Base-by-base conservation (phyloP, 805 yeast genomes). In the Priceomyces castillae region DNA sequence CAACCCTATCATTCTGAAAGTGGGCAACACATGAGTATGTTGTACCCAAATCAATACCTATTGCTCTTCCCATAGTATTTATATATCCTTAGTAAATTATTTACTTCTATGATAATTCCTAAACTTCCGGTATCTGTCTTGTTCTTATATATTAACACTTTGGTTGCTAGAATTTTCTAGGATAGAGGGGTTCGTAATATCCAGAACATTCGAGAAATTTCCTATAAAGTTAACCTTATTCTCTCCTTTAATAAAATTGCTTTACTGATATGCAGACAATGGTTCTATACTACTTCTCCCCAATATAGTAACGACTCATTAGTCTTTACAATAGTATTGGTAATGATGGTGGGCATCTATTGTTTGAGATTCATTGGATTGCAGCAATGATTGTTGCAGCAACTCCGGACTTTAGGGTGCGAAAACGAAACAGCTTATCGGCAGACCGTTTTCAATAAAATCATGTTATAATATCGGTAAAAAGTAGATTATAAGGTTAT, bases 1-100 rank as follows among this genome's bases (percentile, higher is more conserved):
- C 97, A 42, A 90, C 97, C 65, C 86, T 79, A 57, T 92, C 95
- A 64, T 86, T 86, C 59, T 89, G 77, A 77, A 89, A 89, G 64
- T 89, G 95, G 58, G 96, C 97, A 51, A 90, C 97, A 82, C 97
- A 90, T 41, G 96, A 89, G 77, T 89, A 89, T 47, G 96, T 89
- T 47, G 90, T 84, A 74, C 90, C 90, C 70, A 84, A 81, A 81
- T 90, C 98, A 84, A 92, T 92, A 85, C 99, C 99, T 53, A 60
- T 63, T 61, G 82, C 80, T 65, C 71, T 76, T 42, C 77, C 69
- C 81, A 76, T 76, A 20, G 16, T 44, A 16, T n/a, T 39, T 14
- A 20, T 4, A 28, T 30, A n/a, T 31, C n/a, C 19, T 31, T 31
- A 16, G 15, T 26, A 7, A 30, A 14, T 30, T 26, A 14, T 9